phyloP scores from a whole-genome alignment of 148 eudicot species.

The Camellia japonica region DNA sequence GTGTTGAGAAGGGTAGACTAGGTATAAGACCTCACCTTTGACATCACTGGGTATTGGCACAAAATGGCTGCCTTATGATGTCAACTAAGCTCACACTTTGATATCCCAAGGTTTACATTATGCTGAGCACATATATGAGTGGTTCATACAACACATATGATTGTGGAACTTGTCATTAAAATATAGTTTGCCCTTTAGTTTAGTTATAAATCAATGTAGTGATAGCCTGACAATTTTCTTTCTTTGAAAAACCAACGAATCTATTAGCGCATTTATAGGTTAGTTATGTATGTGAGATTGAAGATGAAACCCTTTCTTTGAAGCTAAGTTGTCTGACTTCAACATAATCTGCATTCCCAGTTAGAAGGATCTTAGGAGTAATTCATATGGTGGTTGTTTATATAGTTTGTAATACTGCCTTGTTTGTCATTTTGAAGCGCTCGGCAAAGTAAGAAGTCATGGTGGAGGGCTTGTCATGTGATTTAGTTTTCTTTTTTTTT shows the following conservation, averaged over 20 bases:
- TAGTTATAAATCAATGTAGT: too few relatives aligned
- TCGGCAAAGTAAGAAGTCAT: not conserved
- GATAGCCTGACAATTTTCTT: not conserved
- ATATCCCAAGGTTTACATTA: not conserved
- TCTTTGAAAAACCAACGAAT: not conserved
- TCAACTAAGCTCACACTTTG: not conserved
- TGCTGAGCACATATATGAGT: not conserved
- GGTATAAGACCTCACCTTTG: not conserved
- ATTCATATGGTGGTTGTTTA: not conserved
- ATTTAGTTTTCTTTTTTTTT: not conserved
- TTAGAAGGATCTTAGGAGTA: not conserved
- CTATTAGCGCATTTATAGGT: not conserved
- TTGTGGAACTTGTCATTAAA: not conserved
- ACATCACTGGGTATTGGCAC: not conserved
- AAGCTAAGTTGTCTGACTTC: not conserved
- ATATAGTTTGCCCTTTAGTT: not conserved
- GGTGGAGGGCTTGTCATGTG: not conserved
- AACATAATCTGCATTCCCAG: not conserved
- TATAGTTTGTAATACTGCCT: not conserved
- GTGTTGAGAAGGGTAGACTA: not conserved
- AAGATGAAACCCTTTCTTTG: not conserved
- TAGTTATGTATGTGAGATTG: not conserved
- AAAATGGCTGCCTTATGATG: not conserved
- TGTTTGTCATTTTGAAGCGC: not conserved
- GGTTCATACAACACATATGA: not conserved